Base-by-base conservation (phyloP, 768 basidiomycete genomes). In the Leucosporidium scottii region DNA sequence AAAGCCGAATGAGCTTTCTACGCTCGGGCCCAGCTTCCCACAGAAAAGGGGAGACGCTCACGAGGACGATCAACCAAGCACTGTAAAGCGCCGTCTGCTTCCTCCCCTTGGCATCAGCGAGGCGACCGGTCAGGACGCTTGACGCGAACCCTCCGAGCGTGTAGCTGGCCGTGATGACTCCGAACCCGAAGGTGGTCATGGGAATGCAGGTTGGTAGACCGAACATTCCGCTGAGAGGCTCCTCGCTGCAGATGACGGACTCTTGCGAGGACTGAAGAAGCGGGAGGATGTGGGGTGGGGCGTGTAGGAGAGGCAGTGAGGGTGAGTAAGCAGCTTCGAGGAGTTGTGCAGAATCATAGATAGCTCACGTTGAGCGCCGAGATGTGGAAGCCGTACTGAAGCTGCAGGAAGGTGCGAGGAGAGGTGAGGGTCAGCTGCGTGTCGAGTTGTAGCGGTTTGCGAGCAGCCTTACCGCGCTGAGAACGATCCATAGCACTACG, bases 331-430 rank as follows among this genome's bases (percentile, higher is more conserved):
- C 39, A 17, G 15, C 2, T 15, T 10, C 39, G 39, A 17, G 39
- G n/a, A 44, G 39, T 13, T 23, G 55, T 28, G 28, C 4, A 28
- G 18, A 30, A n/a, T 48, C 30, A 61, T 34, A 57, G 34, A 48
- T n/a, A 59, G 47, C 67, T 17, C 56, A 64, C 50, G 77, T 97
- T 97, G 67, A 97, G 83, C 21, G 87, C 87, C 2, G 91, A 89
- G 51, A 92, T 90, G 77, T 94, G 91, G 78, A 89, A 96, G n/a
- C 92, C 93, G 79, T 90, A 91, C 84, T 90, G 62, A 30, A 62
- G 21, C 67, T 69, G 59, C 20, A 10, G 5, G 23, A 23, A 4
- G 39, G n/a, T 13, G 39, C 39, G 39, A 34, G 21, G 25, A 1
- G 17, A 3, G 44, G 44, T 13, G 21, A 30, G 59, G 36, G 59